phyloP scores from a whole-genome alignment of 176 grass and related monocot species.

The barley (Hordeum vulgare) region DNA sequence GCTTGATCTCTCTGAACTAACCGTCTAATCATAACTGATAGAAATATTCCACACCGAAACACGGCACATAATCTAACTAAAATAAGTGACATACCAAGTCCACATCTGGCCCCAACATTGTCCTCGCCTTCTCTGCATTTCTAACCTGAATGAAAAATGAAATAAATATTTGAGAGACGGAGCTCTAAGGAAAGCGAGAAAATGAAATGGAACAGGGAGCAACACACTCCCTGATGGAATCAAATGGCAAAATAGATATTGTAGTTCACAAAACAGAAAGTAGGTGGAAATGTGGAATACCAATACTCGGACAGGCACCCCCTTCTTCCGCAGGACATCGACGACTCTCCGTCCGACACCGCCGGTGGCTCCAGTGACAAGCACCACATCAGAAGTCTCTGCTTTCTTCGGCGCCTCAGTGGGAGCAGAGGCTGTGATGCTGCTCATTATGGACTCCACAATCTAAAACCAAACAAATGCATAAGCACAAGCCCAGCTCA shows the following conservation, averaged over 20 bases:
- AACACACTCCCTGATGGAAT: neutral
- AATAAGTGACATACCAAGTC: slow-evolving; percentile 55
- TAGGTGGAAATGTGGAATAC: slow-evolving; percentile 34
- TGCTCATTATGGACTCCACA: slow-evolving; percentile 75
- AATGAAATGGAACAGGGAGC: neutral
- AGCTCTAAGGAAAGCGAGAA: neutral
- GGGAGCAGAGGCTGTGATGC: slow-evolving; percentile 41
- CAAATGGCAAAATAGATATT: neutral
- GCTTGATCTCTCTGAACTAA: neutral
- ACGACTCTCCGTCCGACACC: slow-evolving; percentile 86
- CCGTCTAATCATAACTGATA: neutral
- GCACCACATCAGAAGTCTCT: slow-evolving; percentile 47
- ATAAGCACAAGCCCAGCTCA: neutral
- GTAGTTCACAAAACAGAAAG: slow-evolving; percentile 3
- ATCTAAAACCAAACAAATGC: slow-evolving; percentile 32
- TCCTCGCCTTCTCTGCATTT: slow-evolving; percentile 88
- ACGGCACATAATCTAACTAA: slow-evolving; percentile 6
- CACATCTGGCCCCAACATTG: slow-evolving; percentile 73
- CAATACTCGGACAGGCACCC: slow-evolving; percentile 68
- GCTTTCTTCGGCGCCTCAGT: slow-evolving; percentile 50
- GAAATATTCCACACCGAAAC: neutral
- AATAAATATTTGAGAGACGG: neutral
- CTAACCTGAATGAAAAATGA: slow-evolving; percentile 47
- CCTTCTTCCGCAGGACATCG: slow-evolving; percentile 62
- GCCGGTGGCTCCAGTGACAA: slow-evolving; percentile 86